These are phyloP conservation scores for Clavispora santaluciae DNA, from an alignment of 805 yeast species.

Conservation along the genomic window DNA sequence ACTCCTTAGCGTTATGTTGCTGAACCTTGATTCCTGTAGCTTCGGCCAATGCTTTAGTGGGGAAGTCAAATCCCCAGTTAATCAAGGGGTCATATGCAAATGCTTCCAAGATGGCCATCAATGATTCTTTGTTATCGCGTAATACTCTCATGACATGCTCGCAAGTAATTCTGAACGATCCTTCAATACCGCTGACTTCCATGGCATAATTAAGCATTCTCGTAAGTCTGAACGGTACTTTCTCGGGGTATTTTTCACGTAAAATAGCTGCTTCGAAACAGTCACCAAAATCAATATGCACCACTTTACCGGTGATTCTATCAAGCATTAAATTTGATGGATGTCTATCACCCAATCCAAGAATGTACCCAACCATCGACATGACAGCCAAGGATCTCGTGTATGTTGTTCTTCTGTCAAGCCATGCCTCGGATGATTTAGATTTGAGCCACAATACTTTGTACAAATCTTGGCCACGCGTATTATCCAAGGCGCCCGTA, in stretches of 20 bases:
- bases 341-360: slow-evolving; percentile 96
- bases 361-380: slow-evolving; percentile 98
- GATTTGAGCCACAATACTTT: slow-evolving; percentile 95
- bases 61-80: slow-evolving; percentile 97
- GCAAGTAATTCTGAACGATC: slow-evolving; percentile 92
- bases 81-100: slow-evolving; percentile 98
- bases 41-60: slow-evolving; percentile 71
- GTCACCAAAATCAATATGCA: slow-evolving; percentile 98
- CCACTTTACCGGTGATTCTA: slow-evolving; percentile 88
- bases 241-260: slow-evolving; percentile 96
- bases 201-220: slow-evolving; percentile 96
- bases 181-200: slow-evolving; percentile 99
- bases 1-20: slow-evolving; percentile 62
- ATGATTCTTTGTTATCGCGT: slow-evolving; percentile 89
- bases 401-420: slow-evolving; percentile 93
- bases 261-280: slow-evolving; percentile 97
- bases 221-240: slow-evolving; percentile 94
- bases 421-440: slow-evolving; percentile 95
- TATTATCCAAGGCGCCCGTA: slow-evolving; percentile 90
- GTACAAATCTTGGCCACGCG: slow-evolving; percentile 93
- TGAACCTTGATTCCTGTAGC: slow-evolving; percentile 68
- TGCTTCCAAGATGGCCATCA: slow-evolving; percentile 97
- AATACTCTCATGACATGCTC: slow-evolving; percentile 96
- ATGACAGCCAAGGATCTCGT: slow-evolving; percentile 94
- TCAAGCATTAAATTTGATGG: slow-evolving; percentile 96